Evolutionary conservation across 768 basidiomycete genomes (phyloP).

Genomic region (Rickenella mellea): DNA sequence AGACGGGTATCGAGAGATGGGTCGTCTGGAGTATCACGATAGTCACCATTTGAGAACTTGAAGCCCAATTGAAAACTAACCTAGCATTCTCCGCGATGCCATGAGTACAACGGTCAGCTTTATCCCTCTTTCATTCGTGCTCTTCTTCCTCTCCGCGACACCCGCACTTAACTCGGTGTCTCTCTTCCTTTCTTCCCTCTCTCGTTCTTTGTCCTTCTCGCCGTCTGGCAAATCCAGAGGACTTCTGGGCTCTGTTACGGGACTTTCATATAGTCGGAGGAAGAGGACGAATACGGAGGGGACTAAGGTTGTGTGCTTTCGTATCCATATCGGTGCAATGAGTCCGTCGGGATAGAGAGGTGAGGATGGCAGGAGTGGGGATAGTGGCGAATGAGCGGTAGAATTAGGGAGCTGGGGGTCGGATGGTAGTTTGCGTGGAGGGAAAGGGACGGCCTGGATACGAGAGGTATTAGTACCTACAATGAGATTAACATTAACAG

Average conservation of each 20-base stretch:
- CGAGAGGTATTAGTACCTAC: not conserved
- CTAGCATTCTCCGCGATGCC: constrained; percentile 81
- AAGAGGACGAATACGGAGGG: constrained; percentile 94
- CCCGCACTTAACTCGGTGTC: constrained; percentile 77
- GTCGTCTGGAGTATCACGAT: constrained; percentile 81
- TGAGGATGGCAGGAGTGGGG: constrained; percentile 79
- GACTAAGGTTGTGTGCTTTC: constrained; percentile 87
- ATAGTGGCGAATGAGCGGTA: constrained; percentile 78
- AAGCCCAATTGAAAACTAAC: constrained; percentile 38
- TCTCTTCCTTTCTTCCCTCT: constrained; percentile 56
- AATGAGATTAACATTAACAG: not conserved
- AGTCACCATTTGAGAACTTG: too few species aligned
- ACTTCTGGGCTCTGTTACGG: constrained; percentile 29
- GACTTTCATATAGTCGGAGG: constrained; percentile 68
- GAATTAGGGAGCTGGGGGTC: constrained; percentile 49
- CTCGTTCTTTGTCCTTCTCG: constrained; percentile 47
- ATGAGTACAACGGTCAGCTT: constrained; percentile 92
- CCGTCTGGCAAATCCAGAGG: constrained; percentile 46
- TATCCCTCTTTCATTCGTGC: constrained; percentile 74
- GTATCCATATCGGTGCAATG: constrained; percentile 96
- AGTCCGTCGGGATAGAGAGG: constrained; percentile 92
- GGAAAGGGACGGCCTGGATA: constrained; percentile 73
- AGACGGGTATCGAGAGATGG: constrained; percentile 73
- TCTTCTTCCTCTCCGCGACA: constrained; percentile 71
- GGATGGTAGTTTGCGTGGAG: constrained; percentile 67